Conservation (phyloP, 306 rosid genomes). For the Acacia crassicarpa region DNA sequence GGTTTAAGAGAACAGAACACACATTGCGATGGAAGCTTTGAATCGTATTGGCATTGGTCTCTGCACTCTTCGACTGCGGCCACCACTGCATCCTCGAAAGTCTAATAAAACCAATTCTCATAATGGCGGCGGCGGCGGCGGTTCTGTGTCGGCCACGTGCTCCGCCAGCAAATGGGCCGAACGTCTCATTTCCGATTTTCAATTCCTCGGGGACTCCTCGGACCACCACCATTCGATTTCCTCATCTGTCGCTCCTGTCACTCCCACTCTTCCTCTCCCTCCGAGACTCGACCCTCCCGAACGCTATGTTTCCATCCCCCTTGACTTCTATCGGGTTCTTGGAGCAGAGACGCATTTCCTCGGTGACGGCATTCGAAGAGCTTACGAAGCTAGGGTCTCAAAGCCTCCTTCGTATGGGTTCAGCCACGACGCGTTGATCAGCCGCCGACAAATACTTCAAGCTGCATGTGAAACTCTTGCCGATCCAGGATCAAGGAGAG, state of each 20-base stretch:
- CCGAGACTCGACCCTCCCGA: slow-evolving; percentile 51
- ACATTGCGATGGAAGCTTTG: not conserved
- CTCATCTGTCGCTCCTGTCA: slow-evolving; percentile 46
- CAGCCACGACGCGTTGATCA: slow-evolving; percentile 73
- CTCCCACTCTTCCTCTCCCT: slow-evolving; percentile 41
- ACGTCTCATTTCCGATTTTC: slow-evolving; percentile 87
- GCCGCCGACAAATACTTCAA: slow-evolving; percentile 87
- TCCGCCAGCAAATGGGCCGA: slow-evolving; percentile 97
- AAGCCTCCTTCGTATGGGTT: slow-evolving; percentile 89
- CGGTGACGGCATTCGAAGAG: slow-evolving; percentile 81
- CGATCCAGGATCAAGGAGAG: slow-evolving; percentile 61
- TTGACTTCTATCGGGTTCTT: slow-evolving; percentile 74
- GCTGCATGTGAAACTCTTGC: slow-evolving; percentile 96
- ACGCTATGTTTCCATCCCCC: slow-evolving; percentile 70
- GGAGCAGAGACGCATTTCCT: slow-evolving; percentile 91
- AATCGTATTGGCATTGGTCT: not conserved
- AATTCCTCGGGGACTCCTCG: slow-evolving; percentile 74
- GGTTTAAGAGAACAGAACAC: not conserved
- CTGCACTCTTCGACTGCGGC: slow-evolving; percentile 25
- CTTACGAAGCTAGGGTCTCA: slow-evolving; percentile 83
- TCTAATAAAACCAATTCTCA: slow-evolving; percentile 37
- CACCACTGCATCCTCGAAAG: slow-evolving; percentile 19
- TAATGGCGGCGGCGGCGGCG: not conserved
- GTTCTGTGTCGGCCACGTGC: slow-evolving; percentile 31
- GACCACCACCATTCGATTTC: slow-evolving; percentile 33